Conservation (phyloP, 1,284 basidiomycete genomes). For the Pseudozyma tsukubaensis region DNA sequence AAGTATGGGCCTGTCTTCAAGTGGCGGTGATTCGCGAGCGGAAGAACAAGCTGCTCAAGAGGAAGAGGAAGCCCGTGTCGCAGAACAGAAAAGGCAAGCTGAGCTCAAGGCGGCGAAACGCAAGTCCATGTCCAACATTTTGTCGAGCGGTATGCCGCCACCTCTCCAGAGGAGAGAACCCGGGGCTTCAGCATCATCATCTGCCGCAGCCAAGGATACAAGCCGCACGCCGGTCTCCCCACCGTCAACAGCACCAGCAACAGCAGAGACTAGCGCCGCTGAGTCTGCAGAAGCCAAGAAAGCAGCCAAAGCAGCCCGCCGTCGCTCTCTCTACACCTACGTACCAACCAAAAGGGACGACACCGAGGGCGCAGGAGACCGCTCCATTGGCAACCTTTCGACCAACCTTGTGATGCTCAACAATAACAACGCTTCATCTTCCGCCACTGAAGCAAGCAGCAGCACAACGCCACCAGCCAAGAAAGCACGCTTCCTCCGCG, state of each 20-base stretch:
- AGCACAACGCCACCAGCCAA: conserved; percentile 2
- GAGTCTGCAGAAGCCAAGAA: conserved; percentile 33
- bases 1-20: conserved; percentile 15
- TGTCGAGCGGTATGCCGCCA: conserved; percentile 47
- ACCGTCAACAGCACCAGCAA: not conserved
- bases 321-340: conserved; percentile 53
- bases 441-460: conserved; percentile 15
- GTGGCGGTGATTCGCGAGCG: conserved; percentile 1
- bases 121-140: conserved; percentile 33
- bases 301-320: conserved; percentile 43
- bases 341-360: conserved; percentile 43
- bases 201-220: not conserved
- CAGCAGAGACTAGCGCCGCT: conserved; percentile 6
- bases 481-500: conserved; percentile 43
- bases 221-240: not conserved
- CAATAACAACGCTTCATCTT: conserved; percentile 6
- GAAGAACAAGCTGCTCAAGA: conserved; percentile 32
- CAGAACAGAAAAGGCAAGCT: conserved; percentile 37
- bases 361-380: conserved; percentile 23
- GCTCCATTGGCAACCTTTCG: conserved; percentile 39
- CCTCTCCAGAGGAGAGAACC: conserved; percentile 19
- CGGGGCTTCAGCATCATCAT: conserved; percentile 9
- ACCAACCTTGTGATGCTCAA: conserved; percentile 9
- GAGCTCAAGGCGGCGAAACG: conserved; percentile 42
- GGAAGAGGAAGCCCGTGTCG: conserved; percentile 28